phyloP scores from a whole-genome alignment of 2,329 filamentous ascomycete genomes.

The Didymella segeticola region DNA sequence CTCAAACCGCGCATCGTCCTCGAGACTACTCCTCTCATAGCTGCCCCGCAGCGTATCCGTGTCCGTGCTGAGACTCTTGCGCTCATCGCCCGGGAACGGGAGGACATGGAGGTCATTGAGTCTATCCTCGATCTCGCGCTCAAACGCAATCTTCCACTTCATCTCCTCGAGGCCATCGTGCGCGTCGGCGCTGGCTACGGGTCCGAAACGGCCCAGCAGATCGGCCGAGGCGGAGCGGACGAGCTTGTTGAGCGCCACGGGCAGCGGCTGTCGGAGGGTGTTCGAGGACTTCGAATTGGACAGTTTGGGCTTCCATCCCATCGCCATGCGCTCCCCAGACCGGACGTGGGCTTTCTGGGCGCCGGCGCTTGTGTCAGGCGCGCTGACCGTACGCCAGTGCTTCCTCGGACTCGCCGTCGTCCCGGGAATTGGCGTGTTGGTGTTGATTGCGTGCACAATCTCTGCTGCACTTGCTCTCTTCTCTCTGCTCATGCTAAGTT shows the following conservation, averaged over 20 bases:
- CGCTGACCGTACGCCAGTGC: conserved; percentile 25
- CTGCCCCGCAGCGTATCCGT: conserved; percentile 6
- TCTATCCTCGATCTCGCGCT: conserved; percentile 21
- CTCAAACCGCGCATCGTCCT: conserved; percentile 11
- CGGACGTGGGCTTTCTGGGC: background rate
- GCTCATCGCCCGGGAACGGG: conserved; percentile 2
- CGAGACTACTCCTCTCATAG: conserved; percentile 3
- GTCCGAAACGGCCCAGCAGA: conserved; percentile 20
- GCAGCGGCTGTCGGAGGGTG: background rate
- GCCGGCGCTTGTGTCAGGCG: conserved; percentile 12
- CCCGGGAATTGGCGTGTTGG: conserved; percentile 28
- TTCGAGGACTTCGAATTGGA: background rate
- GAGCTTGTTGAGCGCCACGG: background rate
- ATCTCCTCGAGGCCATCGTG: conserved; percentile 7
- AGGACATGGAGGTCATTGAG: conserved; percentile 7
- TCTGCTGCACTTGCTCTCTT: conserved; percentile 21
- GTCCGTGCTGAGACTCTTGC: conserved; percentile 4
- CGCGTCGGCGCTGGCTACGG: conserved; percentile 12
- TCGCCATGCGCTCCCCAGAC: conserved; percentile 13
- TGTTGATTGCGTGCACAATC: conserved; percentile 35
- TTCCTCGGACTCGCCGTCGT: conserved; percentile 3
- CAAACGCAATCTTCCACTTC: conserved; percentile 20
- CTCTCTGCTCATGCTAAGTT: conserved; percentile 15
- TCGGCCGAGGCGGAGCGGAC: conserved; percentile 22
- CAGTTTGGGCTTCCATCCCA: conserved; percentile 25